A percentile compares a stretch with the other conserved stretches of the same genome.
These are phyloP conservation scores for Solidago caesia DNA, from an alignment of 129 eudicot species.

Conservation along the genomic window DNA sequence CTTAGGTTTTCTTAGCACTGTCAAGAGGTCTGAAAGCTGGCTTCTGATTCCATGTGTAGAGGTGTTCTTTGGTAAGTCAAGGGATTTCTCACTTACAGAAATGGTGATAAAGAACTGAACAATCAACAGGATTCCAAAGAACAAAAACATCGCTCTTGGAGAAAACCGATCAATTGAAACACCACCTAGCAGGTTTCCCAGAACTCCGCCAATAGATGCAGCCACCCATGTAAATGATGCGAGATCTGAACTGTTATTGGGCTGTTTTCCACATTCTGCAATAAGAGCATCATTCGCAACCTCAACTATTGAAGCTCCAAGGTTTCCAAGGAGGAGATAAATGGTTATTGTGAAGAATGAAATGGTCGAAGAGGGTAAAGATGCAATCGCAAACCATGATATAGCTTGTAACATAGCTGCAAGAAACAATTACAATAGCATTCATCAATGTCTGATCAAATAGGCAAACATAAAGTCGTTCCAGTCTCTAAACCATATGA, in stretches of 20 bases:
- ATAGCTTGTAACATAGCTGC: conserved; percentile 86
- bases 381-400: conserved; percentile 80
- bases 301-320: conserved; percentile 87
- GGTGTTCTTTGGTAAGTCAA: conserved; percentile 58
- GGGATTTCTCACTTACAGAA: conserved; percentile 52
- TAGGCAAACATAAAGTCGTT: background rate
- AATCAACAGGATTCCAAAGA: conserved; percentile 52
- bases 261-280: conserved; percentile 64
- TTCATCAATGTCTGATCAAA: conserved; percentile 9
- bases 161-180: conserved; percentile 43
- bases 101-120: conserved; percentile 61
- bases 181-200: conserved; percentile 78
- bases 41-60: conserved; percentile 43
- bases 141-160: conserved; percentile 55
- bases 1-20: conserved; percentile 58
- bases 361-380: conserved; percentile 51
- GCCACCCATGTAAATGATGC: conserved; percentile 95
- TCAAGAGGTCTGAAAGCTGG: conserved; percentile 58
- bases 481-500: background rate
- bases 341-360: conserved; percentile 63
- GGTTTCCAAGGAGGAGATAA: conserved; percentile 78
- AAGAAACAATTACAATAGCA: conserved; percentile 21
- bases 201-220: conserved; percentile 66
- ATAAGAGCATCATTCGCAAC: conserved; percentile 97
- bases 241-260: conserved; percentile 46